phyloP scores from a whole-genome alignment of 345 rosid species.

The Mangifera indica region DNA sequence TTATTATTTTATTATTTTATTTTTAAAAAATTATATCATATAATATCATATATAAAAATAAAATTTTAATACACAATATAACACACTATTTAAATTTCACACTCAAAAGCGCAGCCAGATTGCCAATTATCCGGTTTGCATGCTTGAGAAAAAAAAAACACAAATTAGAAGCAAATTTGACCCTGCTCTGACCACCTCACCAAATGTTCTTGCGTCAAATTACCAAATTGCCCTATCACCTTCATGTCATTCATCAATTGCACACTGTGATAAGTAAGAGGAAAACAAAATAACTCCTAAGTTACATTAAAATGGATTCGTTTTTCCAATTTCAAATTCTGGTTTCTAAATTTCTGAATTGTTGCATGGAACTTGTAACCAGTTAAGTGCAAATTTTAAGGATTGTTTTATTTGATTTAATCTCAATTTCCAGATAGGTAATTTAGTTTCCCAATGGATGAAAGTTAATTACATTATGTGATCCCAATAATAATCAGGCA shows the following conservation, averaged over 20 bases:
- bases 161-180: conserved; percentile 39
- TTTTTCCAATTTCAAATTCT: conserved; percentile 7
- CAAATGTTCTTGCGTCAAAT: not conserved
- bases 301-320: not conserved
- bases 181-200: conserved; percentile 37
- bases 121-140: conserved; percentile 56
- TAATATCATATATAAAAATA: too few relatives aligned
- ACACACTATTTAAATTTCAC: too few relatives aligned
- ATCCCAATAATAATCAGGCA: too few relatives aligned
- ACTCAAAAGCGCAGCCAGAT: too few relatives aligned
- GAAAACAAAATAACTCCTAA: not conserved
- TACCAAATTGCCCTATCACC: conserved; percentile 5
- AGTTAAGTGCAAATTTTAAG: not conserved
- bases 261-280: not conserved
- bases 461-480: too few relatives aligned
- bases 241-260: not conserved
- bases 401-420: not conserved
- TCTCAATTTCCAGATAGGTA: too few relatives aligned
- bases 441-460: too few relatives aligned
- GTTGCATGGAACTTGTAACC: conserved; percentile 2
- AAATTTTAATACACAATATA: too few relatives aligned
- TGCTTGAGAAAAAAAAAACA: conserved; percentile 55
- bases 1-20: too few relatives aligned
- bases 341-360: conserved; percentile 4
- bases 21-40: too few relatives aligned